Percentiles rank a stretch among this genome's conserved stretches.
Conservation (phyloP, 2,329 filamentous ascomycete genomes). For the Claviceps lovelessii region DNA sequence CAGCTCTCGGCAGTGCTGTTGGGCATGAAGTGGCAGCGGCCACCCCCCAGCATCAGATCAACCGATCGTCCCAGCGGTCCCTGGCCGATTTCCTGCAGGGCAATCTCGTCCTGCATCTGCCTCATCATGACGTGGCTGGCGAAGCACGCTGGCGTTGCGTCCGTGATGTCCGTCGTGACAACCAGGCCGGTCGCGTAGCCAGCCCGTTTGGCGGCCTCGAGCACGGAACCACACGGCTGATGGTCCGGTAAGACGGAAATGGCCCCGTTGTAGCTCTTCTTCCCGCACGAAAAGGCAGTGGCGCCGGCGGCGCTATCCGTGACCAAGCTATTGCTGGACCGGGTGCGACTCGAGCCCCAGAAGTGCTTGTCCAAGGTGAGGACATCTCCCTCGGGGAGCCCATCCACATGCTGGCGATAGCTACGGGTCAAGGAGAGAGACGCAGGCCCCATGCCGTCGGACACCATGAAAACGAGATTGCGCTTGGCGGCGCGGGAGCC, state of each 20-base stretch:
- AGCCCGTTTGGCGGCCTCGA: conserved; percentile 84
- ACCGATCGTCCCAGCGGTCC: conserved; percentile 76
- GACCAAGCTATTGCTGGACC: conserved; percentile 70
- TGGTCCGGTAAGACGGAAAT: conserved; percentile 80
- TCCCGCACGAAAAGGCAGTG: conserved; percentile 84
- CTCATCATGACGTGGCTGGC: conserved; percentile 73
- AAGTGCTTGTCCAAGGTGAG: conserved; percentile 76
- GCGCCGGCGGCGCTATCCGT: conserved; percentile 96
- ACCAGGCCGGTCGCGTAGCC: conserved; percentile 90
- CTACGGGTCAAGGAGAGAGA: conserved; percentile 75
- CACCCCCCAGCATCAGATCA: conserved; percentile 85
- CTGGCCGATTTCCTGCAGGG: conserved; percentile 79
- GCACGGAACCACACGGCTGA: conserved; percentile 74
- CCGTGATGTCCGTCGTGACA: conserved; percentile 86
- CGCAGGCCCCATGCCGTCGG: conserved; percentile 94
- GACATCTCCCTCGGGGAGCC: conserved; percentile 58
- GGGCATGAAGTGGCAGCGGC: conserved; percentile 81
- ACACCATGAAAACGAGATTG: conserved; percentile 98
- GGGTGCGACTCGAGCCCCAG: conserved; percentile 78
- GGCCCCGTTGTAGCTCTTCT: conserved; percentile 93
- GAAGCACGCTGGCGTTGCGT: conserved; percentile 93
- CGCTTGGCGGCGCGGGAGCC: conserved; percentile 49
- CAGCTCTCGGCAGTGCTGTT: conserved; percentile 74
- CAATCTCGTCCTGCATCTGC: conserved; percentile 76
- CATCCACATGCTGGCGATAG: conserved; percentile 65